These are phyloP conservation scores for Pistacia integerrima DNA, from an alignment of 345 rosid species.

Conservation along the genomic window DNA sequence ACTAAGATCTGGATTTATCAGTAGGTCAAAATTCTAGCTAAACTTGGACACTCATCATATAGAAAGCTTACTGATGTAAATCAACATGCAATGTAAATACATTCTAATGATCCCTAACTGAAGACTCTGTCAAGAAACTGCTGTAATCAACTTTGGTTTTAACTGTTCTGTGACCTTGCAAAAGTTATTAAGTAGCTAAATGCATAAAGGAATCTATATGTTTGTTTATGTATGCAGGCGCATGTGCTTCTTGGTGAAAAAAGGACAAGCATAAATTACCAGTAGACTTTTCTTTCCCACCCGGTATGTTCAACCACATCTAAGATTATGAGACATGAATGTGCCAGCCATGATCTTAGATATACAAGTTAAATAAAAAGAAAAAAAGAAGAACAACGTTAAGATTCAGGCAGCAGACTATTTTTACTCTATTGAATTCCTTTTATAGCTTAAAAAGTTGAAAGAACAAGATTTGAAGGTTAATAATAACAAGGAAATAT, in stretches of 20 bases:
- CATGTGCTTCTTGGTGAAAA: no score
- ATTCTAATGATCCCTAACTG: conserved; percentile 16
- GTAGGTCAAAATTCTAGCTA: not conserved
- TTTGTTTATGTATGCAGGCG: no score
- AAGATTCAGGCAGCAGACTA: not conserved
- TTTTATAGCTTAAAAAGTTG: not conserved
- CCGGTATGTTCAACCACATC: no score
- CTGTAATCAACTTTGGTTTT: not conserved
- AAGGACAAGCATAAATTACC: no score
- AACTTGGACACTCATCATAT: conserved; percentile 3
- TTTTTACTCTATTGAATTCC: not conserved
- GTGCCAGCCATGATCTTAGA: no score
- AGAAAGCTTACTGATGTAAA: conserved; percentile 4
- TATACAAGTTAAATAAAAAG: no score
- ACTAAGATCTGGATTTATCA: not conserved
- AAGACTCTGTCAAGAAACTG: conserved; percentile 14
- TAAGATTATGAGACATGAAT: no score
- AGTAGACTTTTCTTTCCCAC: no score
- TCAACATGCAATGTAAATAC: conserved; percentile 7
- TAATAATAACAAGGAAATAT: conserved; percentile 10
- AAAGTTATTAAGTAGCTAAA: no score
- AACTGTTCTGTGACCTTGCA: no score
- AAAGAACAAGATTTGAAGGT: conserved; percentile 16
- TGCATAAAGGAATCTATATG: no score
- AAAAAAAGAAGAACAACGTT: no score